Conservation (phyloP, 169 alveolate species). For the Eimeria acervulina region DNA sequence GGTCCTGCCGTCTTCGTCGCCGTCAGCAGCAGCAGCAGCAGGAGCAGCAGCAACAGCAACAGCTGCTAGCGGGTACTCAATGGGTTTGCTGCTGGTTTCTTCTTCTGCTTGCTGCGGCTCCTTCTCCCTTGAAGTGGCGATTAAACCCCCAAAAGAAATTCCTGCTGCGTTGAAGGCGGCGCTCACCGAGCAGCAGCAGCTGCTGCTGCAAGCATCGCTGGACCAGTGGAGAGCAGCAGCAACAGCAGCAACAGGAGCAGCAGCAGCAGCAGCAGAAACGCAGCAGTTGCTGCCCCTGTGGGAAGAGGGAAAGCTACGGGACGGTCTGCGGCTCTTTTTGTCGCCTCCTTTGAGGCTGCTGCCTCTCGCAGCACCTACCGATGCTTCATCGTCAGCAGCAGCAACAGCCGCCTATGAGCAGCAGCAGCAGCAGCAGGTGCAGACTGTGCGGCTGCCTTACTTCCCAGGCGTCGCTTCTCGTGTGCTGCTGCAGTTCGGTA, state of each 20-base stretch:
- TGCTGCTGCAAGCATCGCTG: background rate
- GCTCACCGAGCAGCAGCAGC: slow-evolving; percentile 1
- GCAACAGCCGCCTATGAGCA: background rate
- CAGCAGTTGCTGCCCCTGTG: slow-evolving; percentile 45
- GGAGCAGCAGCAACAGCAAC: background rate
- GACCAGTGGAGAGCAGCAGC: slow-evolving; percentile 33
- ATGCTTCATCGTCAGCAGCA: background rate
- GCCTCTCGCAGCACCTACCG: background rate
- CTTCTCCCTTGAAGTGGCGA: background rate
- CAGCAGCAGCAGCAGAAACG: slow-evolving; percentile 25
- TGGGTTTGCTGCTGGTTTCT: background rate
- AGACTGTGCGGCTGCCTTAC: slow-evolving; percentile 37
- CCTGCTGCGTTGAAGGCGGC: background rate
- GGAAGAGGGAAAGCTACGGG: slow-evolving; percentile 12
- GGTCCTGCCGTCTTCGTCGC: background rate
- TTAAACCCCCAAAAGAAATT: background rate
- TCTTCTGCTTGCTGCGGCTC: slow-evolving; percentile 46
- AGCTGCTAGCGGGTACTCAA: background rate
- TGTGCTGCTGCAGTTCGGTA: slow-evolving; percentile 65
- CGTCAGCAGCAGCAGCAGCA: background rate
- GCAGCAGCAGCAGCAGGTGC: background rate
- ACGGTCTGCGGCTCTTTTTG: slow-evolving; percentile 9
- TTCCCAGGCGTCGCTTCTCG: slow-evolving; percentile 15
- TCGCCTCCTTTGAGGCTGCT: slow-evolving; percentile 50
- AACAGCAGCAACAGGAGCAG: background rate